A percentile compares a stretch with the other conserved stretches of the same genome.
These are phyloP conservation scores for Trametes polyzona DNA, from an alignment of 1,284 basidiomycete species.

Conservation along the genomic window DNA sequence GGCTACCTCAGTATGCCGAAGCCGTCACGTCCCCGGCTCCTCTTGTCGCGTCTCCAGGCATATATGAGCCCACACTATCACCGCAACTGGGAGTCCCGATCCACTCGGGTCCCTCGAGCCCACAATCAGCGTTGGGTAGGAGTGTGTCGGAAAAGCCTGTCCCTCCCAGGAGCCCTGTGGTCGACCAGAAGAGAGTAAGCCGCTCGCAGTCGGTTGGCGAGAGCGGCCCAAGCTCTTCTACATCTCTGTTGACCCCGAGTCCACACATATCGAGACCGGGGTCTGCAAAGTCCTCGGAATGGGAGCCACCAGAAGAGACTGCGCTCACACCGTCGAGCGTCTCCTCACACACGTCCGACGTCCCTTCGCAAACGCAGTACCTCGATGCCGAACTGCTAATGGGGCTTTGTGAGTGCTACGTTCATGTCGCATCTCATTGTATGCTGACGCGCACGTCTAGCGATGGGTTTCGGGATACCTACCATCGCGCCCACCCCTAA, in stretches of 20 bases:
- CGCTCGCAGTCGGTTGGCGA: conserved; percentile 22
- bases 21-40: conserved; percentile 11
- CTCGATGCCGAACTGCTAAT: conserved; percentile 62
- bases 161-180: conserved; percentile 4
- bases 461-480: conserved; percentile 67
- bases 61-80: conserved; percentile 5
- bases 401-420: conserved; percentile 62
- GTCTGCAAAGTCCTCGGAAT: conserved; percentile 4
- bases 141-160: conserved; percentile 21
- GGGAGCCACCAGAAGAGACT: conserved; percentile 16
- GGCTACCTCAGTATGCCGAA: conserved; percentile 25
- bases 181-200: conserved; percentile 1
- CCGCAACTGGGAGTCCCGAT: background rate
- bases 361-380: conserved; percentile 54
- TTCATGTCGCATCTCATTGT: background rate
- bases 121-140: conserved; percentile 9
- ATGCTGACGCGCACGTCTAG: conserved; percentile 36
- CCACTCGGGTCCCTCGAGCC: background rate
- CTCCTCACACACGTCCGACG: conserved; percentile 7
- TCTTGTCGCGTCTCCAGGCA: conserved; percentile 9
- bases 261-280: conserved; percentile 1
- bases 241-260: background rate
- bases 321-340: background rate
- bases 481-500: conserved; percentile 49
- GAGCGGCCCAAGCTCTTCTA: conserved; percentile 1